A percentile compares a stretch with the other conserved stretches of the same genome.
Conservation (phyloP, 2,329 filamentous ascomycete genomes). For the Cadophora sp. region DNA sequence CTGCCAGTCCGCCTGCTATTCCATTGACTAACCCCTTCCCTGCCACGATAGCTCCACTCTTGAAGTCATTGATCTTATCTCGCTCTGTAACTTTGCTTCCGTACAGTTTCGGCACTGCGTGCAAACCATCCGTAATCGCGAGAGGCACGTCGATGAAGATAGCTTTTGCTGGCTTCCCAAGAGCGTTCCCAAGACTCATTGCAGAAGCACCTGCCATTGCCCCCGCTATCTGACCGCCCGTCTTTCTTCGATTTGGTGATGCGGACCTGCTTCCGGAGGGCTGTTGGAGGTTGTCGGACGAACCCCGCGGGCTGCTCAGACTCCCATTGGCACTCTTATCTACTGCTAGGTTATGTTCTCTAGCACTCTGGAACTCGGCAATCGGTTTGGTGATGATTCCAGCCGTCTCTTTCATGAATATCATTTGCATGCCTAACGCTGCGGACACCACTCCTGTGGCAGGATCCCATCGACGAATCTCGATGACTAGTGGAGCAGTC, state of each 20-base stretch:
- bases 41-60: constrained; percentile 76
- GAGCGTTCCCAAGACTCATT: constrained; percentile 20
- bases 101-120: constrained; percentile 59
- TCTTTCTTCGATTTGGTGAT: background rate
- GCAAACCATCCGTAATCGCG: constrained; percentile 57
- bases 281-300: background rate
- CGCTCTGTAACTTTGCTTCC: constrained; percentile 78
- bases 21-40: constrained; percentile 54
- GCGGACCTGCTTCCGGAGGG: background rate
- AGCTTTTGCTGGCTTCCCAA: constrained; percentile 16
- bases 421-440: constrained; percentile 2
- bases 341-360: background rate
- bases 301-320: background rate
- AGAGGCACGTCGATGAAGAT: constrained; percentile 56
- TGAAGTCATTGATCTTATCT: constrained; percentile 80
- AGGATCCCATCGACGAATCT: constrained; percentile 47
- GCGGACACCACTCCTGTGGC: constrained; percentile 39
- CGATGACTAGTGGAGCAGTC: constrained; percentile 39
- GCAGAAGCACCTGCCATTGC: constrained; percentile 24
- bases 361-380: background rate
- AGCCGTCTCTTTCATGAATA: background rate
- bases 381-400: constrained; percentile 2
- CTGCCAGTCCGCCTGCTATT: constrained; percentile 3
- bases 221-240: constrained; percentile 9
- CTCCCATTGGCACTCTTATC: background rate